Evolutionary conservation across 495 filamentous ascomycete genomes (phyloP), one percentile per base, ranked within the genome.

Genomic region (Lophium mytilinum): DNA sequence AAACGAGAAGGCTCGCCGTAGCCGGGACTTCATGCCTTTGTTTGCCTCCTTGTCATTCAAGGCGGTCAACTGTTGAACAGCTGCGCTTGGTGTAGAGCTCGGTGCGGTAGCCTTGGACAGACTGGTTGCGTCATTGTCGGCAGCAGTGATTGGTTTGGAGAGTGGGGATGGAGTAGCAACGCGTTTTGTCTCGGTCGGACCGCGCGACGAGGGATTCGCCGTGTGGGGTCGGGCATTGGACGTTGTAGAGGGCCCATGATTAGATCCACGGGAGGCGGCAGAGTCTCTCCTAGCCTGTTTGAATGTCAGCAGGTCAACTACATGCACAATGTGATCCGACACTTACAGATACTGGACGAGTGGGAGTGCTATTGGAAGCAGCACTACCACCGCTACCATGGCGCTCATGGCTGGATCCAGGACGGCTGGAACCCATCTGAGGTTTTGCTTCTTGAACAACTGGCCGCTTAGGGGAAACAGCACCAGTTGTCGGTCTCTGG

Each of bases 1-100:
- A 71, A 99, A 99, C 0, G 94, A 97, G 69, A 99, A 96, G 3
- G 93, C 93, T 66, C 93, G 82, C 55, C 93, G 80, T 46, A 99
- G 74, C 50, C 92, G 79, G n/a, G 86, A 90, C 55, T 94, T 94
- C 73, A 96, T 92, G 53, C 83, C 89, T 55, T 84, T 85, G 63
- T 80, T 82, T 1, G 76, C 71, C 35, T 84, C 84, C 62, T 84
- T 89, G 55, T 92, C 88, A 47, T 82, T 87, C 37, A 97, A 73
- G 9, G 89, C 89, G 9, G 86, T 80, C 39, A 96, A 77, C 47
- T 90, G 88, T 66, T 87, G 82, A 2, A 87, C 83, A 10, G 90
- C 91, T 42, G 87, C 80, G 55, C 87, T 94, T 12, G 73, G 70
- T 36, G 45, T 8, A 48, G 45, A 30, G 12, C 40, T 11, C 10